Evolutionary conservation across 129 eudicot species (phyloP), one percentile per base, ranked within the genome.

Genomic region (Mikania micrantha): DNA sequence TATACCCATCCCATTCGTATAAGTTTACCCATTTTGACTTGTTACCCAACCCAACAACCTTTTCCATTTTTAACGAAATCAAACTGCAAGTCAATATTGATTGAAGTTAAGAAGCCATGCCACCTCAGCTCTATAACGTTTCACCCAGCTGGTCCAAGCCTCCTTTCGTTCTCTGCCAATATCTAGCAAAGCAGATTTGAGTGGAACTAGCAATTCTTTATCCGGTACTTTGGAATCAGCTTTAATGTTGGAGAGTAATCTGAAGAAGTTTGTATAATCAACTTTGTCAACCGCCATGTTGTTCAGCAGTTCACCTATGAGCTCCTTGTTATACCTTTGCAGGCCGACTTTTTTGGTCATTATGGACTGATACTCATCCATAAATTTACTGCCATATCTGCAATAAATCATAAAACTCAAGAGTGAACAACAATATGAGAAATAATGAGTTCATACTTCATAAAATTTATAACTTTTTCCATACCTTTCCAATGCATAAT

Each of bases 271-370:
- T 54, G 97, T 91, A 84, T 91, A 91, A 73, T 91, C 97, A 60
- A 91, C 97, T 88, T 91, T 91, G 77, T 91, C 97, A 22, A 91
- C 88, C 39, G 97, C 97, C 97, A 91, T 77, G 75, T 88, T 88
- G 77, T 83, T 91, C 12, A 91, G 90, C 31, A 91, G 87, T 73
- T 88, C 84, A 49, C 94, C 74, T 27, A 88, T 80, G 67, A 85
- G 79, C 61, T 85, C 87, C 65, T 91, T 91, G 66, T 85, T 88
- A 84, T 91, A 91, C 83, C 81, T 88, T 10, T 78, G 74, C 61
- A 91, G 64, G 35, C 97, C 96, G 69, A 91, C 84, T 62, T 91
- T 91, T 74, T 67, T 81, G 64, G 97, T 91, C 97, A 91, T 91
- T 64, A 91, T 78, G 28, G 85, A 90, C 69, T 91, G 97, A 73